A percentile compares a stretch with the other conserved stretches of the same genome.
phyloP scores from a whole-genome alignment of 2,329 filamentous ascomycete species.

The Exophiala viscosa region DNA sequence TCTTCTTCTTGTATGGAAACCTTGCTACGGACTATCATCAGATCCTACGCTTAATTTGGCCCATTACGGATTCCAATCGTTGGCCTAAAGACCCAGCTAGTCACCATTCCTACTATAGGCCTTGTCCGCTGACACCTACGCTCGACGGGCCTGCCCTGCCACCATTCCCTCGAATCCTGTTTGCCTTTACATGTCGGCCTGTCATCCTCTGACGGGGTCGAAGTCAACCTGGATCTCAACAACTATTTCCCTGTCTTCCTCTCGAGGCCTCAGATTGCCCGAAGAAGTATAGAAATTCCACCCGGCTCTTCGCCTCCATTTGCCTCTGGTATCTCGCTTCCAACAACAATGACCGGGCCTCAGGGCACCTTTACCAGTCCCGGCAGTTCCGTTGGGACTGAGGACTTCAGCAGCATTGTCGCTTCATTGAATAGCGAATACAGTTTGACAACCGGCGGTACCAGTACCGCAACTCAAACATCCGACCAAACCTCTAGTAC shows the following conservation, averaged over 20 bases:
- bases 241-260: constrained; percentile 8
- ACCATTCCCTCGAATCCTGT: constrained; percentile 10
- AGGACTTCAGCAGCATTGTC: constrained; percentile 4
- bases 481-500: background rate
- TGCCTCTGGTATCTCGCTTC: constrained; percentile 4
- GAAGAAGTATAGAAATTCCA: constrained; percentile 8
- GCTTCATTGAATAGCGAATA: constrained; percentile 15
- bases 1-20: background rate
- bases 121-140: constrained; percentile 4
- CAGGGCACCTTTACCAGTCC: constrained; percentile 1
- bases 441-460: background rate
- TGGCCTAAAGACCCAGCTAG: background rate
- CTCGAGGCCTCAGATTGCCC: constrained; percentile 21
- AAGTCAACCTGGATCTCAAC: constrained; percentile 20
- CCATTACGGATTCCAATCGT: background rate
- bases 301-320: constrained; percentile 8
- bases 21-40: background rate
- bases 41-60: background rate
- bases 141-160: constrained; percentile 11
- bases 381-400: constrained; percentile 4
- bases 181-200: constrained; percentile 23
- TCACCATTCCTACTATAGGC: background rate
- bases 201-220: constrained; percentile 20
- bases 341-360: constrained; percentile 10
- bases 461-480: background rate